A percentile compares a stretch with the other conserved stretches of the same genome.
Conservation (phyloP, 768 basidiomycete genomes). For the Neoboletus magnificus region DNA sequence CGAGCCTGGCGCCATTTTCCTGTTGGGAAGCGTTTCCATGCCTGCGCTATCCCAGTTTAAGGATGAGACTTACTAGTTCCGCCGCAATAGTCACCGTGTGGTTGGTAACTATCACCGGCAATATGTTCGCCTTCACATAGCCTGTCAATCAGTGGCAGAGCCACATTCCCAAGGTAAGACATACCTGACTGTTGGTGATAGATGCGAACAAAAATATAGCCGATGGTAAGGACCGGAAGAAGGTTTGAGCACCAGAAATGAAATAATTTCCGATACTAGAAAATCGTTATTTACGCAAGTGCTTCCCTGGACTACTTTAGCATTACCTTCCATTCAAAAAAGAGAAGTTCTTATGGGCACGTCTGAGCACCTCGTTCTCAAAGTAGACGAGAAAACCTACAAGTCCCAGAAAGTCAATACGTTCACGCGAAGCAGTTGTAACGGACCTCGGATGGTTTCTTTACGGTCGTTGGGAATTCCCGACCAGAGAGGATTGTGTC, state of each 20-base stretch:
- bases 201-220: constrained; percentile 93
- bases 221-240: constrained; percentile 90
- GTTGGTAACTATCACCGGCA: constrained; percentile 91
- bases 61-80: constrained; percentile 55
- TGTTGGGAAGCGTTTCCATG: constrained; percentile 26
- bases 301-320: neutral
- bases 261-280: constrained; percentile 86
- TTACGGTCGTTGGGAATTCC: constrained; percentile 88
- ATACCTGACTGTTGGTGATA: constrained; percentile 73
- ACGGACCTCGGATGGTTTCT: constrained; percentile 81
- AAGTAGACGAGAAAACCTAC: constrained; percentile 91
- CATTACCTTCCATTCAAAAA: constrained; percentile 83
- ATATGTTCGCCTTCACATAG: constrained; percentile 60
- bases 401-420: neutral
- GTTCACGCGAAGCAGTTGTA: neutral
- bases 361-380: constrained; percentile 79
- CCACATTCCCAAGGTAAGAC: constrained; percentile 15
- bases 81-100: constrained; percentile 95
- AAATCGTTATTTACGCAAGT: neutral
- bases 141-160: constrained; percentile 10
- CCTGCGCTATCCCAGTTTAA: constrained; percentile 50
- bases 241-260: constrained; percentile 81
- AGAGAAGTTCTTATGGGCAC: constrained; percentile 92
- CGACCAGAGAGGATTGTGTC: constrained; percentile 72
- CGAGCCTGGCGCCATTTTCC: constrained; percentile 73